These are phyloP conservation scores for Phlyctochytrium bullatum DNA, from an alignment of 192 early-diverging fungal genomes.

Conservation along the genomic window DNA sequence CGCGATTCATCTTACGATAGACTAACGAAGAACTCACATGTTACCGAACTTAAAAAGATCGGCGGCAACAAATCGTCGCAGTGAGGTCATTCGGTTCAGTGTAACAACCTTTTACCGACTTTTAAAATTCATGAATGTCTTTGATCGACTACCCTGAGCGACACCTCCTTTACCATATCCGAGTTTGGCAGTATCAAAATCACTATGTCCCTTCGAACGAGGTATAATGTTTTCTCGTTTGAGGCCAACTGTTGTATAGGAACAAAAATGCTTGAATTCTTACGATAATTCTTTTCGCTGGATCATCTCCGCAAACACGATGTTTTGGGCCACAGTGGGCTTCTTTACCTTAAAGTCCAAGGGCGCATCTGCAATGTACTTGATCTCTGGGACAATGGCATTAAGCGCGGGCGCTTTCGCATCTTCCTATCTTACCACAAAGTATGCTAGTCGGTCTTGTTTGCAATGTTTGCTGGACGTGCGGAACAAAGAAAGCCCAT, in stretches of 20 bases:
- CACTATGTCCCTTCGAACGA: background rate
- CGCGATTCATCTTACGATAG: background rate
- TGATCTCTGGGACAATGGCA: background rate
- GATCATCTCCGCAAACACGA: background rate
- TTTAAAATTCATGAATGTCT: background rate
- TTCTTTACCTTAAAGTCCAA: background rate
- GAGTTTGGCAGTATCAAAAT: background rate
- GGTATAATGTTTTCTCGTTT: background rate
- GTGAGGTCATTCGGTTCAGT: conserved; percentile 36
- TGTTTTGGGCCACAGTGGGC: background rate
- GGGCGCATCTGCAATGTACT: background rate
- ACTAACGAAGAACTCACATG: conserved; percentile 52
- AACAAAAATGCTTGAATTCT: no score
- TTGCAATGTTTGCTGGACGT: background rate
- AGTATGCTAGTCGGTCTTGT: background rate
- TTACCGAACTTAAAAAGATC: conserved; percentile 96
- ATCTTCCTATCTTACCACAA: background rate
- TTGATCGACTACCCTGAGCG: background rate
- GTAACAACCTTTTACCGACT: background rate
- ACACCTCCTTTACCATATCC: background rate
- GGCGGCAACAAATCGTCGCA: conserved; percentile 74
- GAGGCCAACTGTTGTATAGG: background rate
- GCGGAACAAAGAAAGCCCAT: background rate
- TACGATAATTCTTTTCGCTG: background rate
- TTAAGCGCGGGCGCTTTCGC: conserved; percentile 3